Evolutionary conservation across 2,329 filamentous ascomycete genomes (phyloP), one percentile per base, ranked within the genome.

Genomic region (Lecanicillium sp.): DNA sequence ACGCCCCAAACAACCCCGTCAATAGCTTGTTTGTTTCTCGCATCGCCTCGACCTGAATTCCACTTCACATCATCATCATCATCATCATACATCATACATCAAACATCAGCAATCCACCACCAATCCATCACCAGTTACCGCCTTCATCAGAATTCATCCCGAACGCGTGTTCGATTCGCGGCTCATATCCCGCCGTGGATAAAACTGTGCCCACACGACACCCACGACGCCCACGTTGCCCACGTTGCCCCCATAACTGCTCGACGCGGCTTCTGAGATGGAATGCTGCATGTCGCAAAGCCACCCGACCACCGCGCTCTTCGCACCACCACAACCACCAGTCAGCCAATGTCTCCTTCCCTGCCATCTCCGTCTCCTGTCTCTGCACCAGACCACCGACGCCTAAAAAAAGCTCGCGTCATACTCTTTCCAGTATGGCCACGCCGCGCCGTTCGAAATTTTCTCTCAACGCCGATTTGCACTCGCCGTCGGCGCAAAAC

Each of bases 201-300:
- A n/a, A n/a, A n/a, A n/a, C n/a, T n/a, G n/a, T n/a, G n/a, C n/a
- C n/a, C n/a, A n/a, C n/a, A n/a, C n/a, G n/a, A n/a, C n/a, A n/a
- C n/a, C n/a, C n/a, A n/a, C n/a, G n/a, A n/a, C n/a, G n/a, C n/a
- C n/a, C n/a, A n/a, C n/a, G n/a, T n/a, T n/a, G n/a, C n/a, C n/a
- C n/a, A n/a, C n/a, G n/a, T n/a, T n/a, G n/a, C n/a, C n/a, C n/a
- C n/a, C n/a, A n/a, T n/a, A n/a, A n/a, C n/a, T n/a, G 38, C 39
- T 41, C 26, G 24, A 29, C 26, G 39, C 39, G 26, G 23, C n/a
- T 19, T 20, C 6, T 38, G 7, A 20, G 36, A 15, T 37, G 43
- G 33, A 38, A 45, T 43, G 41, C 27, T 43, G 29, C 41, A 43
- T 45, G 43, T 45, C 43, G 32, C 33, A 45, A 45, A 45, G 33